Conservation (phyloP, 805 yeast genomes). For the Alloascoidea africana region DNA sequence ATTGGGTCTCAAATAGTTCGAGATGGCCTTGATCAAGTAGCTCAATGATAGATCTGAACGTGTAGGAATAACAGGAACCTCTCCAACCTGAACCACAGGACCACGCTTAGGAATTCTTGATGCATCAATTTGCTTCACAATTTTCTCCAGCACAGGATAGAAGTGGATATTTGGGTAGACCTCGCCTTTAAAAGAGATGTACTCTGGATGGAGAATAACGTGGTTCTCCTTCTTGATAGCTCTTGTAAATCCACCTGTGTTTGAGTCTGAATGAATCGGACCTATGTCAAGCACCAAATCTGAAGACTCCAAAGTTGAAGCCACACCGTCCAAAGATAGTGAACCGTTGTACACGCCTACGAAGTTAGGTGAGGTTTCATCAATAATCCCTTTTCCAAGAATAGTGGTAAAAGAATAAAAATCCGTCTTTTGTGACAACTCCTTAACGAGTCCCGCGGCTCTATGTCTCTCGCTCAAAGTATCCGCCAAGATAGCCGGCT, state of each 20-base stretch:
- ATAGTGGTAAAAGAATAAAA: conserved; percentile 45
- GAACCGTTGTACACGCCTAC: conserved; percentile 63
- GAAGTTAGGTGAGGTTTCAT: conserved; percentile 51
- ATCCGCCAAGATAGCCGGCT: conserved; percentile 62
- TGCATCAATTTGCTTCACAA: conserved; percentile 20
- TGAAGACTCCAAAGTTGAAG: conserved; percentile 31
- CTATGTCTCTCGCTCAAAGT: conserved; percentile 50
- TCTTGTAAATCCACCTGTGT: conserved; percentile 49
- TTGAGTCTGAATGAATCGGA: conserved; percentile 47
- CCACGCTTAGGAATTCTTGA: conserved; percentile 11
- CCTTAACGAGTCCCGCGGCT: conserved; percentile 24
- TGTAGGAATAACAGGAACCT: conserved; percentile 8
- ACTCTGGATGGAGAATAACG: conserved; percentile 37
- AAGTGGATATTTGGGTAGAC: conserved; percentile 29
- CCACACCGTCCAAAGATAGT: conserved; percentile 32
- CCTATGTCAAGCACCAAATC: conserved; percentile 69
- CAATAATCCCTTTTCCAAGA: conserved; percentile 58
- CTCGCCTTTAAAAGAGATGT: conserved; percentile 30
- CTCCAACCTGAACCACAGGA: conserved; percentile 1
- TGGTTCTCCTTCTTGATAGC: conserved; percentile 25
- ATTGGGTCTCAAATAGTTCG: conserved; percentile 33
- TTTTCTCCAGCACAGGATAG: conserved; percentile 29
- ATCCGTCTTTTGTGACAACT: conserved; percentile 31
- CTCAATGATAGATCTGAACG: conserved; percentile 29
- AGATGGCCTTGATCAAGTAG: conserved; percentile 24